Evolutionary conservation across 1,284 basidiomycete genomes (phyloP), one percentile per base, ranked within the genome.

Genomic region (Cutaneotrichosporon mucoides): DNA sequence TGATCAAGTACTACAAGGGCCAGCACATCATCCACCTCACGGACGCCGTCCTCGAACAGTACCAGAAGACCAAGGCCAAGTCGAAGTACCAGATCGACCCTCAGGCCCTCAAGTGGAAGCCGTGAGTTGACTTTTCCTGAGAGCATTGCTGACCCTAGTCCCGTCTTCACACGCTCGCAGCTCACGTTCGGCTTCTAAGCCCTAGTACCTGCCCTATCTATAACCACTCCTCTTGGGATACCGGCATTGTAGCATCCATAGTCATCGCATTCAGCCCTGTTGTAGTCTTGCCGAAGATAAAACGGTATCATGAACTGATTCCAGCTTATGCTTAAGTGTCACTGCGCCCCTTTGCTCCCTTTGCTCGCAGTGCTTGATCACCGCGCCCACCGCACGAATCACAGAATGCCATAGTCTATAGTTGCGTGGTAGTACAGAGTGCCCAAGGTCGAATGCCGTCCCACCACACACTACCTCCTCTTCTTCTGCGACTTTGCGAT

Each of bases 1-100:
- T 99, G 69, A 92, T 99, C 81, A 96, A 96, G 74, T 92, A 93
- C 74, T 92, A 90, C 82, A 95, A 96, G 74, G 93, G 92, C 16
- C 88, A 91, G 70, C 92, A 99, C 78, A 88, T 95, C 66, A 90
- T 99, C 64, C 92, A 88, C 75, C 83, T 99, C 45, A 92, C 92
- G 49, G 92, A 96, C 66, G 85, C 88, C 16, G 87, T 97, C 36
- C 83, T 98, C 56, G 93, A 95, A 73, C 88, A 92, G 73, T 88
- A 97, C 78, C 86, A 89, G 76, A 92, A 91, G 77, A 83, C 86
- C 40, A 85, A 84, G 79, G 84, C 82, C 70, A 99, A 98, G 81
- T 84, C 86, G 58, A 82, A 88, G 62, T 83, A 87, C 56, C 81
- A 87, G 52, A 96, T 99, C 68, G 84, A 90, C 66, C 83, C 95